Evolutionary conservation across 2,329 filamentous ascomycete genomes (phyloP).

Genomic region (Pseudogymnoascus sp.): DNA sequence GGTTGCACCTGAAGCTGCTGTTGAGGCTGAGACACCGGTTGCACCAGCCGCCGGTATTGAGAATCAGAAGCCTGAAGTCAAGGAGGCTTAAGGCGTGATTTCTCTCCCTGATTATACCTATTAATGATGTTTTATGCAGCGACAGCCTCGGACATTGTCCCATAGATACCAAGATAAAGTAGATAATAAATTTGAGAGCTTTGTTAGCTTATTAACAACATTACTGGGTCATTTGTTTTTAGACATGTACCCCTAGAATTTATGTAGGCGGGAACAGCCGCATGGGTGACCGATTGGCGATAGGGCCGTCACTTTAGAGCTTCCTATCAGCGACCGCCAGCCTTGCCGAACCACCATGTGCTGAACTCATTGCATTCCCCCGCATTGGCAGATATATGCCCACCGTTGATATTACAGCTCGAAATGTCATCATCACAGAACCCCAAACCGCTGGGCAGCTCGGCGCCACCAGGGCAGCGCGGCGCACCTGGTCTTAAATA

Average conservation of each 20-base stretch:
- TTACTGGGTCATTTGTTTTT: not conserved
- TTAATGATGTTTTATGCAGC: slow-evolving; percentile 4
- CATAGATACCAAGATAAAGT: not conserved
- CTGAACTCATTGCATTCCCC: not conserved
- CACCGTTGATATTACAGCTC: slow-evolving; percentile 14
- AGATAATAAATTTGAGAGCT: not conserved
- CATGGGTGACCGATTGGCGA: slow-evolving; percentile 3
- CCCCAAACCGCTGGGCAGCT: slow-evolving; percentile 21
- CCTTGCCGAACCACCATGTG: slow-evolving; percentile 2
- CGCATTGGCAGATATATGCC: slow-evolving; percentile 8
- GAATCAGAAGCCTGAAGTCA: slow-evolving; percentile 7
- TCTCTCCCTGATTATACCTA: not conserved
- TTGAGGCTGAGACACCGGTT: not conserved
- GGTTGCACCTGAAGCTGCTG: not conserved
- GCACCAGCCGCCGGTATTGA: slow-evolving; percentile 1
- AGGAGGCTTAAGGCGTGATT: not conserved
- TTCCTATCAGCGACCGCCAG: slow-evolving; percentile 8
- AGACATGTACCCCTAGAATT: slow-evolving; percentile 1
- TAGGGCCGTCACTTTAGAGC: slow-evolving; percentile 7
- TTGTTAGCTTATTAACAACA: not conserved
- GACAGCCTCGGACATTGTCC: not conserved
- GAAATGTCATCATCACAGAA: slow-evolving; percentile 29
- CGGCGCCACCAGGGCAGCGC: slow-evolving; percentile 22
- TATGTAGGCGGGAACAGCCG: slow-evolving; percentile 5
- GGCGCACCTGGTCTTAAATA: slow-evolving; percentile 62